Base-by-base conservation (phyloP, 148 eudicot species). In the Chenopodium suecicum region DNA sequence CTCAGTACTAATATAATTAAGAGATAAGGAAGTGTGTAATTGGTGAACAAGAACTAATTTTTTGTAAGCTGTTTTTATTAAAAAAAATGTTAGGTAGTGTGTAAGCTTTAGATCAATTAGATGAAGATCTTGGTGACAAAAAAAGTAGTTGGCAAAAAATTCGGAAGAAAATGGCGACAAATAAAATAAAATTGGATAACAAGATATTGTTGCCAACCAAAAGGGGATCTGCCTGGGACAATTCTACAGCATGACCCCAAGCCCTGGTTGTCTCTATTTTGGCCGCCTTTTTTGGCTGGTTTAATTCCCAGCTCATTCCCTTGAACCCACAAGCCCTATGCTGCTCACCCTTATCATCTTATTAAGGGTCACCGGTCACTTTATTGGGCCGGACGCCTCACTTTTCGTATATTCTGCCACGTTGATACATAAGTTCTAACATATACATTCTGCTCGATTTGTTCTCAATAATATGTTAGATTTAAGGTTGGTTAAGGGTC, bases 191-290 rank as follows among this genome's bases (percentile, higher is more conserved):
- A 16, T 14, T 31, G 34, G 34, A 58, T 4, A 76, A 9, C 13
- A 60, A 68, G 58, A 79, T 69, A 7, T 66, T 6, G 44, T 1
- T 17, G 73, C 74, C 66, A 27, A 41, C 41, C 44, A 67, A 68
- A 52, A 62, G 58, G 67, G 84, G 54, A 56, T 82, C 25, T 69
- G 79, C 82, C 82, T 78, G 81, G 74, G 82, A 71, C 77, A 70
- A 16, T 25, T 23, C 58, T 64, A 76, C 56, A 75, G 12, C 54
- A 70, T 46, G 79, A 82, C 67, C 84, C 75, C 75, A 4, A 25
- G 70, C 23, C 48, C 17, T 37, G 23, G 80, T 27, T 56, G 77
- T 80, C 77, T 29, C 44, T 41, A 58, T 60, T 58, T 74, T 25
- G 25, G 25, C 62, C 32, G 75, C 74, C 22, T 48, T 48, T 37